Evolutionary conservation across 1,284 basidiomycete species (phyloP), one percentile per base, ranked within the genome.

Genomic region (Calocybe gambosa): DNA sequence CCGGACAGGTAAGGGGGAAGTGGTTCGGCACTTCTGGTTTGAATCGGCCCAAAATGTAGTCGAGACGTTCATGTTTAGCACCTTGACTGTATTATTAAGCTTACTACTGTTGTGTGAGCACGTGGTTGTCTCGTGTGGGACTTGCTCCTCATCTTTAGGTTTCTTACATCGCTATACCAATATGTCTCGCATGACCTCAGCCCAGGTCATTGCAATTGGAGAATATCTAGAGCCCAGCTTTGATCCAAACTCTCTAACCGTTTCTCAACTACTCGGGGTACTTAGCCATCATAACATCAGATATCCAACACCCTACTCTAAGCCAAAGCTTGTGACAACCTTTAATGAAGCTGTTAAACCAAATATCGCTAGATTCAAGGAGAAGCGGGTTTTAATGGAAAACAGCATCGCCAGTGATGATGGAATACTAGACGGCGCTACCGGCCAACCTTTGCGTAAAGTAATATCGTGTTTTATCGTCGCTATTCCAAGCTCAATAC

Each of bases 181-280:
- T 44, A 86, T 86, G 84, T 86, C 85, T 60, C 76, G 80, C 53
- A 66, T 85, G 52, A 86, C 83, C 29, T 71, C 85, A 41, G 74
- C 84, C 1, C 81, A 89, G 63, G 68, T 90, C 47, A 81, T 91
- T 55, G 70, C 66, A 29, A 65, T 74, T 23, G 89, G 86, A 55
- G 78, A 86, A 62, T 96, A 97, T 66, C 80, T 97, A 48, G 76
- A 89, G 40, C 77, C 80, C 6, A 85, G 84, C 55, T 99, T 96
- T 55, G 85, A 97, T 53, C 82, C 93, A 1, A 58, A 73, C 10
- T 71, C 78, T 1, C 78, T 94, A 49, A 95, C 85, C 5, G 79
- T 94, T 28, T 76, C 88, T 12, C 87, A 93, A 58, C 71, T 95
- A 5, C 74, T 90, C 9, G 85, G 85, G 41, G 68, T 97, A 45